phyloP scores from a whole-genome alignment of 192 early-diverging fungal species.

The Umbelopsis isabellina region DNA sequence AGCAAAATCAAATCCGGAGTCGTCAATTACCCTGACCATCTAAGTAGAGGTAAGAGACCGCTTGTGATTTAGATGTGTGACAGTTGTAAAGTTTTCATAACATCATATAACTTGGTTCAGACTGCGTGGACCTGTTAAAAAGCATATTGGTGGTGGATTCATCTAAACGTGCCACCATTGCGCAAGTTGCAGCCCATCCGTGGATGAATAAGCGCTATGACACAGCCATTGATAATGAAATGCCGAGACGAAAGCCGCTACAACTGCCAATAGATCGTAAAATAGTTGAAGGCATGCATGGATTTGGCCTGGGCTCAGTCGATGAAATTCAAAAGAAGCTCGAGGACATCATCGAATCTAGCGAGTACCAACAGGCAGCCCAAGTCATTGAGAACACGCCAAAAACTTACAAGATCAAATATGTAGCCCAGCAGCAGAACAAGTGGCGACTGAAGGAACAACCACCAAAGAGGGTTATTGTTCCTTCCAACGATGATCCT shows the following conservation, averaged over 20 bases:
- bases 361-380: slow-evolving; percentile 50
- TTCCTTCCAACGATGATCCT: slow-evolving; percentile 31
- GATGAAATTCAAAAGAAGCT: slow-evolving; percentile 58
- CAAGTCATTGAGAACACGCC: slow-evolving; percentile 10
- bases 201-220: slow-evolving; percentile 81
- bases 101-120: slow-evolving; percentile 38
- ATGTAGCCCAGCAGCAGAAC: slow-evolving; percentile 3
- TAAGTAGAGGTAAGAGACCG: slow-evolving; percentile 61
- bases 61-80: slow-evolving; percentile 45
- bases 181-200: slow-evolving; percentile 69
- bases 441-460: slow-evolving; percentile 15
- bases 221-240: slow-evolving; percentile 61
- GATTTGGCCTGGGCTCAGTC: slow-evolving; percentile 73
- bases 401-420: slow-evolving; percentile 20
- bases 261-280: slow-evolving; percentile 52
- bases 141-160: slow-evolving; percentile 77
- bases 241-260: slow-evolving; percentile 61
- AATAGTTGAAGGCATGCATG: slow-evolving; percentile 68
- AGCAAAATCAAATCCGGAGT: slow-evolving; percentile 80
- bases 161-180: slow-evolving; percentile 64
- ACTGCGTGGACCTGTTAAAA: slow-evolving; percentile 64
- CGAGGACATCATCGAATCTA: slow-evolving; percentile 47
- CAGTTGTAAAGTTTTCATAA: neutral
- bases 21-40: slow-evolving; percentile 76
- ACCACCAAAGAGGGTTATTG: neutral